Evolutionary conservation across 352 stramenopile genomes (phyloP).

Genomic region (Phytophthora capsici): DNA sequence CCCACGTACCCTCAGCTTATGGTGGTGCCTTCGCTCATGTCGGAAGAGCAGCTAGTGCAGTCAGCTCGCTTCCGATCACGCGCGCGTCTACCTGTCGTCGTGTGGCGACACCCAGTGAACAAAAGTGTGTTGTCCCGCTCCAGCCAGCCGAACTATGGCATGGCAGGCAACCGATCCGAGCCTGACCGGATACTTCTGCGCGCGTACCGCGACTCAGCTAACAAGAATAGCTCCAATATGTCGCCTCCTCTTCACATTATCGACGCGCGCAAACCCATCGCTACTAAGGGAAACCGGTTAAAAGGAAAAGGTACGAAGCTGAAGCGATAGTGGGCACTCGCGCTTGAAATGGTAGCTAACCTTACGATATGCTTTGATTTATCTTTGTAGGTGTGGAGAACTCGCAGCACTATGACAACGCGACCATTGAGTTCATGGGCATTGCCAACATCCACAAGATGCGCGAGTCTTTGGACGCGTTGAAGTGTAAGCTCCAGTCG

Average conservation of each 20-base stretch:
- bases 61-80: constrained; percentile 93
- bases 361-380: constrained; percentile 5
- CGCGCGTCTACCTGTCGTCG: constrained; percentile 92
- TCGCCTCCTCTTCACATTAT: constrained; percentile 86
- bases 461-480: constrained; percentile 92
- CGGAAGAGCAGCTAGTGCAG: constrained; percentile 91
- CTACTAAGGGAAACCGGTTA: constrained; percentile 81
- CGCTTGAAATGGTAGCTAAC: neutral
- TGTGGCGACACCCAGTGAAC: constrained; percentile 93
- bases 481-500: constrained; percentile 60
- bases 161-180: constrained; percentile 93
- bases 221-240: constrained; percentile 74
- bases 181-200: constrained; percentile 92
- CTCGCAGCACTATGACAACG: constrained; percentile 95
- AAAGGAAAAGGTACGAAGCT: constrained; percentile 74
- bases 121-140: constrained; percentile 95
- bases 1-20: constrained; percentile 96
- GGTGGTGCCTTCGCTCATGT: constrained; percentile 93
- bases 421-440: constrained; percentile 96
- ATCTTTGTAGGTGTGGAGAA: constrained; percentile 92
- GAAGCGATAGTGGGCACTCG: neutral
- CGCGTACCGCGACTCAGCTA: constrained; percentile 85
- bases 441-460: constrained; percentile 99
- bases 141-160: constrained; percentile 96
- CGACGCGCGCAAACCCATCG: constrained; percentile 82